Conservation (phyloP, 2,329 filamentous ascomycete genomes). For the Claviceps arundinis region DNA sequence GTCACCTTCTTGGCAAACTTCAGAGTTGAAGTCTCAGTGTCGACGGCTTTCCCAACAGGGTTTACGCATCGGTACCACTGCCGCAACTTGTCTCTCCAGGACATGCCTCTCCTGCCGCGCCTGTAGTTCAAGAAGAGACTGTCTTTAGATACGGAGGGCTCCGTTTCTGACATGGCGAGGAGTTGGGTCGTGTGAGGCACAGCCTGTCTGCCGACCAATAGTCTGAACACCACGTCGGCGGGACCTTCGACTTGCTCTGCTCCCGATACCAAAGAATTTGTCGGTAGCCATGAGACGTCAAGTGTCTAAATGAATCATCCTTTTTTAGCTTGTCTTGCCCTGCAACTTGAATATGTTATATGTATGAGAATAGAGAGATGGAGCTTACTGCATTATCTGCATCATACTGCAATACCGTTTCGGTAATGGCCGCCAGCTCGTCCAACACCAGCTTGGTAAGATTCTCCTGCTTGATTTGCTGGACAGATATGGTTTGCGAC, state of each 20-base stretch:
- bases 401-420: conserved; percentile 15
- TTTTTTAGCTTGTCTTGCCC: background rate
- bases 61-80: conserved; percentile 18
- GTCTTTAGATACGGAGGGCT: background rate
- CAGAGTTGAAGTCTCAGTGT: background rate
- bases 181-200: conserved; percentile 4
- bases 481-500: conserved; percentile 15
- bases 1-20: background rate
- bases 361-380: background rate
- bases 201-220: conserved; percentile 22
- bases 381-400: conserved; percentile 11
- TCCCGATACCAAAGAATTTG: conserved; percentile 4
- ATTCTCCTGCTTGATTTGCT: conserved; percentile 8
- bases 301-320: conserved; percentile 12
- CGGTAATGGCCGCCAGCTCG: conserved; percentile 20
- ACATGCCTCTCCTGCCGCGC: conserved; percentile 19
- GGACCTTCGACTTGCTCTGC: conserved; percentile 22
- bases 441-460: conserved; percentile 13
- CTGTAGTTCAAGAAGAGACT: conserved; percentile 12
- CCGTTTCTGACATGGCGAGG: conserved; percentile 11
- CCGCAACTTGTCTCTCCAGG: conserved; percentile 21
- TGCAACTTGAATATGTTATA: too few relatives aligned
- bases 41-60: conserved; percentile 7
- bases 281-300: conserved; percentile 30
- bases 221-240: conserved; percentile 31